These are phyloP conservation scores for Bruguiera gymnorhiza DNA, from an alignment of 345 rosid genomes.

Conservation along the genomic window DNA sequence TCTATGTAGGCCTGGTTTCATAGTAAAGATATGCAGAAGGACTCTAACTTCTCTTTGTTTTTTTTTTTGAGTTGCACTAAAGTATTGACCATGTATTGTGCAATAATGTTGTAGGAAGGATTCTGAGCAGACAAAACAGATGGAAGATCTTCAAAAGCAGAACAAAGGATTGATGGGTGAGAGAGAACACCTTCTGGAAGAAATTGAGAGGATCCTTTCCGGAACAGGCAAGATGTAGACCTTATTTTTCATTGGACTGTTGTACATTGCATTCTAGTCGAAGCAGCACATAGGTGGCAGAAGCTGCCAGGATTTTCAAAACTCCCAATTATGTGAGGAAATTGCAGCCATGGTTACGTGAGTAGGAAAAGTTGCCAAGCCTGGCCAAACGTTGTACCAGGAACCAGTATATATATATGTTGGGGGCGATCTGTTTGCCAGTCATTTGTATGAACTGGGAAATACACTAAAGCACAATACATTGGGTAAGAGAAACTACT, in stretches of 20 bases:
- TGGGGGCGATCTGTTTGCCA: too few relatives aligned
- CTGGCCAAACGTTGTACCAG: too few relatives aligned
- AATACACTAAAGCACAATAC: too few relatives aligned
- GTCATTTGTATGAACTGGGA: too few relatives aligned
- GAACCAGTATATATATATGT: too few relatives aligned
- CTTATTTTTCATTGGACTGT: neutral
- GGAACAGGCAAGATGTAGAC: slow-evolving; percentile 37
- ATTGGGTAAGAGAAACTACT: too few relatives aligned
- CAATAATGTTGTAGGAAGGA: slow-evolving; percentile 46
- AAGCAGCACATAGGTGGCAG: neutral
- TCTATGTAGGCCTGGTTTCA: slow-evolving; percentile 67
- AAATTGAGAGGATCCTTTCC: slow-evolving; percentile 51
- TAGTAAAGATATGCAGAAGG: slow-evolving; percentile 13
- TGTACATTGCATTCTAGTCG: neutral
- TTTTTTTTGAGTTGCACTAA: too few relatives aligned
- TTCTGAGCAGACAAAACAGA: slow-evolving; percentile 72
- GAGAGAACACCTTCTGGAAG: slow-evolving; percentile 61
- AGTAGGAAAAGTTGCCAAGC: too few relatives aligned
- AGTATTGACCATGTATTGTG: neutral
- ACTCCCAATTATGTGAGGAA: too few relatives aligned
- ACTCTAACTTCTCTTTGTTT: too few relatives aligned
- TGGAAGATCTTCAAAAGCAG: slow-evolving; percentile 65
- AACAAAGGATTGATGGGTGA: slow-evolving; percentile 52
- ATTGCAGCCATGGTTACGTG: too few relatives aligned
- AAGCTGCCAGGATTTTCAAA: slow-evolving; percentile 7